Evolutionary conservation across 2,329 filamentous ascomycete species (phyloP), one percentile per base, ranked within the genome.

Genomic region (Neonectria neomacrospora): DNA sequence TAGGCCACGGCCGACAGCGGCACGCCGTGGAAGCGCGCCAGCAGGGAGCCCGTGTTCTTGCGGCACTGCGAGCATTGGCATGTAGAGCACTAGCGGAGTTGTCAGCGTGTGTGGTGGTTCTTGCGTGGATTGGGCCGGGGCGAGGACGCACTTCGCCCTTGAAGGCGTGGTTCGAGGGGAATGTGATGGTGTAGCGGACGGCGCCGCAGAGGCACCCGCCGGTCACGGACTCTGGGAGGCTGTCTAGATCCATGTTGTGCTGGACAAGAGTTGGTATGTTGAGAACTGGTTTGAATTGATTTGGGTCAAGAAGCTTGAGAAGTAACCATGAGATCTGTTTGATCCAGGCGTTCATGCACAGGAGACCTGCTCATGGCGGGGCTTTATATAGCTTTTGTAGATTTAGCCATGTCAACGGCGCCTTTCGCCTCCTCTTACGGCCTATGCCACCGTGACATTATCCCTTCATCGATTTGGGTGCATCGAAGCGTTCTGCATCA

Each of bases 41-140:
- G 74, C 56, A 87, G 78, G 4, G 80, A 72, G 54, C 84, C 84
- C 8, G 82, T 82, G 63, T 82, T 79, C 60, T 83, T 83, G 70
- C 85, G 83, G 74, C 84, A 86, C 71, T 86, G 84, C 7, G 81
- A 83, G 76, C 85, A 87, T 67, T 87, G 84, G 71, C 85, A 88
- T 7, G 81, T 84, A 48, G 74, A 72, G 63, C 78, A 77, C 82
- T 83, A n/a, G 52, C 5, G 12, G 11, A 11, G 14, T 5, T 39
- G 54, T 52, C 20, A 50, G 58, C 63, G 18, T 52, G 58, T 39
- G n/a, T n/a, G n/a, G n/a, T n/a, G 52, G 11, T 16, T 16, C 23
- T 26, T 10, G 22, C 16, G 14, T 16, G 12, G 32, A 41, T 20
- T 20, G 4, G n/a, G 7, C 26, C n/a, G n/a, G 57, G 20, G 54